Evolutionary conservation across 2,329 filamentous ascomycete species (phyloP), one percentile per base, ranked within the genome.

Genomic region (Penicillium thymicola): DNA sequence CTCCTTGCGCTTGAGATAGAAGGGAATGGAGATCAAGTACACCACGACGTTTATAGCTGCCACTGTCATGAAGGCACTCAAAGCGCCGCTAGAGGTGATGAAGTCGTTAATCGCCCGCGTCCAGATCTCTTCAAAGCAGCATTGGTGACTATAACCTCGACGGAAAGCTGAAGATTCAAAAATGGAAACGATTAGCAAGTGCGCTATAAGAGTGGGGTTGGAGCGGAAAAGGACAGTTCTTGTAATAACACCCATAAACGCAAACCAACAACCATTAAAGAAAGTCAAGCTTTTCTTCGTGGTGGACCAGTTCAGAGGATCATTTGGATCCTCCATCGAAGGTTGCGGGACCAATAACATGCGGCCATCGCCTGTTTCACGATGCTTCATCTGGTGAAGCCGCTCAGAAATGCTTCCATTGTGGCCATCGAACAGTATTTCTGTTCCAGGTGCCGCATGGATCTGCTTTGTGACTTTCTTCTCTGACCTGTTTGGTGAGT

Each of bases 71-170:
- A 62, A 62, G 1, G 58, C 60, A 14, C 46, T 50, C 21, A 57
- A 13, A 3, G 51, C 41, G 3, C 60, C 58, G 18, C 32, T 38
- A 4, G 54, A 41, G 7, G 52, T 56, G 38, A 62, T 44, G 27
- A 54, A 65, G 32, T 61, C 61, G 32, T 61, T 65, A 18, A 65
- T 61, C 23, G 57, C 56, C 61, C 63, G 64, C 0, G 61, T 65
- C 63, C 67, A 70, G 6, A 67, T 67, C 68, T 63, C 36, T 70
- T 67, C 9, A 70, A 43, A 30, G 61, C 64, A 18, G 67, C 62
- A 49, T 70, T 63, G 0, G 68, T 67, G 8, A 70, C 67, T 67
- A 70, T 70, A 2, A 67, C 46, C 40, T 70, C 68, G 1, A 64
- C 67, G 25, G 65, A 64, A 18, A 66, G 55, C 60, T 62, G 47